A percentile compares a stretch with the other conserved stretches of the same genome.
Conservation (phyloP, 306 rosid species). For the Crataegus laevigata region DNA sequence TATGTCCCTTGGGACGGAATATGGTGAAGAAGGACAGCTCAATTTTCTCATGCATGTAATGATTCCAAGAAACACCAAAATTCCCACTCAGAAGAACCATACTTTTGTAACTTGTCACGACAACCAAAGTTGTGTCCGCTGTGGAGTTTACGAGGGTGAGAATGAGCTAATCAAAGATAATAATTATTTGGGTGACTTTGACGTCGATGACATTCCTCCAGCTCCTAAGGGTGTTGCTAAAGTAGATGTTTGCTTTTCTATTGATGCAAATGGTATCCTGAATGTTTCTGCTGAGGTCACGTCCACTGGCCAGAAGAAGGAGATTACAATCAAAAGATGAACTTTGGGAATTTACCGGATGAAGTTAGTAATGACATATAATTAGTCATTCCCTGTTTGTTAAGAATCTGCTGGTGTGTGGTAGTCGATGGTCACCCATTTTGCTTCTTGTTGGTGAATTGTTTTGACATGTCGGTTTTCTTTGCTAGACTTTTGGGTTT, state of each 20-base stretch:
- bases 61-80: too few relatives aligned
- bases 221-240: not conserved
- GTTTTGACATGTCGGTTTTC: too few relatives aligned
- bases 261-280: not conserved
- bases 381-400: too few relatives aligned
- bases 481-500: too few relatives aligned
- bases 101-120: fast-evolving
- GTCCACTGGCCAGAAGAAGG: not conserved
- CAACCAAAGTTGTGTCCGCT: fast-evolving
- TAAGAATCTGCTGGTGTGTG: too few relatives aligned
- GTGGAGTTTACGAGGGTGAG: not conserved
- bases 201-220: not conserved
- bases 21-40: too few relatives aligned
- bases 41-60: not conserved
- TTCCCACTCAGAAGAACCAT: not conserved
- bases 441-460: too few relatives aligned
- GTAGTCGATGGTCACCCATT: too few relatives aligned
- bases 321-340: not conserved
- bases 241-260: not conserved
- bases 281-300: not conserved
- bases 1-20: too few relatives aligned
- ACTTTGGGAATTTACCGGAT: not conserved
- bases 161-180: not conserved
- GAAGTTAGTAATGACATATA: not conserved
- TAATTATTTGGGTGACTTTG: not conserved